phyloP scores from a whole-genome alignment of 2,329 filamentous ascomycete genomes.

The Venturia aucupariae region DNA sequence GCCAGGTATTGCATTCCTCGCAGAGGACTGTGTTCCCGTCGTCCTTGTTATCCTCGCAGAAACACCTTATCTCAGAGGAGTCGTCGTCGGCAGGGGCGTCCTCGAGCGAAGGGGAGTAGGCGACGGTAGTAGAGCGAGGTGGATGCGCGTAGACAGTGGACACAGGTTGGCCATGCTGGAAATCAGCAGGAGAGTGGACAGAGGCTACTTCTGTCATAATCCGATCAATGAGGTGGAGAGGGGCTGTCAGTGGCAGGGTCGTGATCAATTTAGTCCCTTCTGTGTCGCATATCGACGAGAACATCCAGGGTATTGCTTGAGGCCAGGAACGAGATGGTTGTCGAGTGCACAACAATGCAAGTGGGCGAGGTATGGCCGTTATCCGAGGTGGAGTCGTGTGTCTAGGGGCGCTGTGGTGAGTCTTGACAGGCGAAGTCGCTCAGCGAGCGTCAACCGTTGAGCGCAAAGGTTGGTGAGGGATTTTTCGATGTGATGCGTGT shows the following conservation, averaged over 20 bases:
- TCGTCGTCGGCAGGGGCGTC: conserved; percentile 50
- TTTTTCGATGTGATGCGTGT: neutral
- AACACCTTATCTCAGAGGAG: conserved; percentile 94
- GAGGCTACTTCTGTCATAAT: conserved; percentile 36
- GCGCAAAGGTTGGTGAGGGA: neutral
- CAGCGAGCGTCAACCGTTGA: conserved; percentile 2
- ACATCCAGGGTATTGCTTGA: conserved; percentile 9
- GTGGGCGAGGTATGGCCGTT: neutral
- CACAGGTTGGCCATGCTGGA: conserved; percentile 24
- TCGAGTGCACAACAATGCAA: neutral
- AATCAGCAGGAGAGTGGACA: conserved; percentile 33
- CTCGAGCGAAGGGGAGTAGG: conserved; percentile 32
- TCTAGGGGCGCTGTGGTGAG: conserved; percentile 3
- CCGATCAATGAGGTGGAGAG: conserved; percentile 22
- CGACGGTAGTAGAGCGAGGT: conserved; percentile 24
- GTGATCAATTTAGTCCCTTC: conserved; percentile 2
- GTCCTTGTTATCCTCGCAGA: conserved; percentile 87
- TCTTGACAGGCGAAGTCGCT: neutral
- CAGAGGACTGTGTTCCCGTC: conserved; percentile 97
- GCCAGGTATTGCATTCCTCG: conserved; percentile 93
- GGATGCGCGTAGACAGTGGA: conserved; percentile 22
- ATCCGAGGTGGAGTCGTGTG: neutral
- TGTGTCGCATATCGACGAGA: conserved; percentile 15
- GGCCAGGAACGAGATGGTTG: neutral
- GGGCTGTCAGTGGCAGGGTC: conserved; percentile 27